These are phyloP conservation scores for Chalara sp. DNA, from an alignment of 2,329 filamentous ascomycete species.

Conservation along the genomic window DNA sequence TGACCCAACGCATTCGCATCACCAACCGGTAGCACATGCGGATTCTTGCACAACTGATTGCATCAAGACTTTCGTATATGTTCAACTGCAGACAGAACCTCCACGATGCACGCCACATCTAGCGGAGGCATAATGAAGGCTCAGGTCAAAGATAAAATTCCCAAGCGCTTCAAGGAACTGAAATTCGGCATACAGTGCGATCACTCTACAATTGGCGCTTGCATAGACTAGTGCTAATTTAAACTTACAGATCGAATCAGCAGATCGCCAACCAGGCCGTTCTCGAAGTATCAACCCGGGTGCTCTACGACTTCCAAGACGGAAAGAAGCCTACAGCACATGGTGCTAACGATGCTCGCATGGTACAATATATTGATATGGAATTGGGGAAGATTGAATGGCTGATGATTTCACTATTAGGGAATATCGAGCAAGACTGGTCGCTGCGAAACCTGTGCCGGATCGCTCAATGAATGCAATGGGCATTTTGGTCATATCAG, in stretches of 20 bases:
- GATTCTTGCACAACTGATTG: too few relatives aligned
- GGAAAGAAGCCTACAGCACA: conserved; percentile 70
- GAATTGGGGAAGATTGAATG: not conserved
- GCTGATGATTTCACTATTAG: conserved; percentile 27
- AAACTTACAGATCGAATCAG: conserved; percentile 63
- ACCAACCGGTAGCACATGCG: too few relatives aligned
- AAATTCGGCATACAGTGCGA: conserved; percentile 87
- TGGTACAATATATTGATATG: conserved; percentile 39
- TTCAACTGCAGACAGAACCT: too few relatives aligned
- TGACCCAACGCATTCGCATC: too few relatives aligned
- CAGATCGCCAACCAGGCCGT: conserved; percentile 95
- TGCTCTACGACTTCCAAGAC: conserved; percentile 84
- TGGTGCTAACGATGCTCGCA: conserved; percentile 79
- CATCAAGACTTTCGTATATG: too few relatives aligned
- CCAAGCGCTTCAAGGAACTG: conserved; percentile 86
- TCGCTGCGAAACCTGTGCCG: conserved; percentile 75
- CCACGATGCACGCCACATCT: too few relatives aligned
- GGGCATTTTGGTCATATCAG: conserved; percentile 94
- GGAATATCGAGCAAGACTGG: conserved; percentile 82
- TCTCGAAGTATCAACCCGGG: conserved; percentile 86
- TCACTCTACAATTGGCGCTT: not conserved
- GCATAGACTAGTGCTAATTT: conserved; percentile 4
- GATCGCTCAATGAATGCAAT: conserved; percentile 76
- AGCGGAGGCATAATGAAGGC: conserved; percentile 51
- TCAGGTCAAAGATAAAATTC: conserved; percentile 82